Percentiles rank a stretch among this genome's conserved stretches.
These are phyloP conservation scores for Torulaspora delbrueckii DNA, from an alignment of 805 yeast genomes.

Conservation along the genomic window DNA sequence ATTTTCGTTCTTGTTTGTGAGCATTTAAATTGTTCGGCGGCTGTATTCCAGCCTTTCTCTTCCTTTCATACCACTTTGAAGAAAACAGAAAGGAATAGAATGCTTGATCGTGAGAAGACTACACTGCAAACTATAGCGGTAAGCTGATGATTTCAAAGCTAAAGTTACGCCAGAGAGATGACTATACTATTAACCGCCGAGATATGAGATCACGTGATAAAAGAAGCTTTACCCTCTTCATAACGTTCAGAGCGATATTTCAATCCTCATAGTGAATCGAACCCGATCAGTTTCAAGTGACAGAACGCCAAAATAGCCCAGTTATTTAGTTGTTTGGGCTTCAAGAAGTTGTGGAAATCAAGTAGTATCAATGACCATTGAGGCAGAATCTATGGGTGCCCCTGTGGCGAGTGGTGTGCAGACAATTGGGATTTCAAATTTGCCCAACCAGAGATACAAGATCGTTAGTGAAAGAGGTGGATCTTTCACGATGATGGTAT, in stretches of 20 bases:
- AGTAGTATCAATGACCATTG: slow-evolving; percentile 8
- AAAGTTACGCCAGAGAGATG: neutral
- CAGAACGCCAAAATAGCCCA: slow-evolving; percentile 5
- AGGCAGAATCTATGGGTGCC: slow-evolving; percentile 8
- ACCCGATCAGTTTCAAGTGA: slow-evolving; percentile 5
- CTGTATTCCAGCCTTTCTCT: neutral
- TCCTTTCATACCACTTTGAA: slow-evolving; percentile 1
- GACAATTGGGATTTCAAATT: slow-evolving; percentile 58
- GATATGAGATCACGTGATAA: neutral
- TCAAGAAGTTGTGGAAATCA: neutral
- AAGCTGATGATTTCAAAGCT: neutral
- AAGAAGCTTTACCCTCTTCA: neutral
- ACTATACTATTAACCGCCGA: neutral
- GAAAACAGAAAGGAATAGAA: neutral
- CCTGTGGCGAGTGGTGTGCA: neutral
- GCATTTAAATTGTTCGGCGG: slow-evolving; percentile 1
- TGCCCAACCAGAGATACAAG: slow-evolving; percentile 75
- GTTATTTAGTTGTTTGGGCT: neutral
- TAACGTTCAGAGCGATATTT: neutral
- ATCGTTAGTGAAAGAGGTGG: slow-evolving; percentile 72
- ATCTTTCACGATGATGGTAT: slow-evolving; percentile 73
- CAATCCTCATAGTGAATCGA: neutral
- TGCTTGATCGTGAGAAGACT: too few species aligned
- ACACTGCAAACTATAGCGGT: too few species aligned
- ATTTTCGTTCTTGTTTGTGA: neutral